A percentile compares a stretch with the other conserved stretches of the same genome.
Evolutionary conservation across 306 rosid species (phyloP).

Genomic region (Quercus engelmannii): DNA sequence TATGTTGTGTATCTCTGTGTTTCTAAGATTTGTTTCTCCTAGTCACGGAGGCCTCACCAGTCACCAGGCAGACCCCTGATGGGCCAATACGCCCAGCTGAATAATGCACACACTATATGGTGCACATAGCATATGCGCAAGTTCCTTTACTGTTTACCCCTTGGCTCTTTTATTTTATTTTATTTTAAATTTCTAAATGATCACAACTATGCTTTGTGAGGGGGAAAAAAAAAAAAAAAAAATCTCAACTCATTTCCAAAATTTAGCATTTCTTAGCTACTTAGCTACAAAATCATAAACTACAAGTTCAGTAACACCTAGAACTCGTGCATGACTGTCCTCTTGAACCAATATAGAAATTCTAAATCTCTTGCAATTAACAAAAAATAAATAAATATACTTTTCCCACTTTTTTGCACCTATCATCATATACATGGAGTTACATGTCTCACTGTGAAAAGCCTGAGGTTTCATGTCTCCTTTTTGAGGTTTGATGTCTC

Average conservation of each 20-base stretch:
- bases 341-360: not conserved
- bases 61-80: no score
- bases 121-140: not conserved
- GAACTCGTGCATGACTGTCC: not conserved
- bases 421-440: constrained; percentile 3
- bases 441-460: not conserved
- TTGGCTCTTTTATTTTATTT: not conserved
- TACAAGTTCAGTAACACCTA: constrained; percentile 10
- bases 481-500: constrained; percentile 9
- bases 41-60: no score
- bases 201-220: not conserved
- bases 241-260: not conserved
- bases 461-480: not conserved
- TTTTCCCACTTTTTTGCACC: not conserved
- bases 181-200: not conserved
- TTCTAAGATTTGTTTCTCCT: no score
- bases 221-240: no score
- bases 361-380: constrained; percentile 4
- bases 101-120: not conserved
- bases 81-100: no score
- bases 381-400: constrained; percentile 20
- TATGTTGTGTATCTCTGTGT: no score
- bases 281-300: constrained; percentile 5
- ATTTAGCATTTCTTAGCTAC: not conserved
- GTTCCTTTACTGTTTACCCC: not conserved